Percentiles rank a stretch among this genome's conserved stretches.
Conservation (phyloP, 306 rosid species). For the Morella rubra region DNA sequence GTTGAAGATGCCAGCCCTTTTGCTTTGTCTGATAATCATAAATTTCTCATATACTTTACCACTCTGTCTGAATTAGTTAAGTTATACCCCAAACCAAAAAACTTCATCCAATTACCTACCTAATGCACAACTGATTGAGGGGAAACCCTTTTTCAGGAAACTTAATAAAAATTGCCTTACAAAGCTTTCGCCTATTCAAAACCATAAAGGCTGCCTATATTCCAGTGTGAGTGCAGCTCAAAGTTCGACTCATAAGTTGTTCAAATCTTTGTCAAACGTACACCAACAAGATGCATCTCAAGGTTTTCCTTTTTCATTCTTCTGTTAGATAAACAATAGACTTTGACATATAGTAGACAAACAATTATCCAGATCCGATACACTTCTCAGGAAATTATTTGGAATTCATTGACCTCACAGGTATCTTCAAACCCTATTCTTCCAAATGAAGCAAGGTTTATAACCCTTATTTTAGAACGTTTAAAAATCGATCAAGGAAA, state of each 20-base stretch:
- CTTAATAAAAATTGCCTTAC: not conserved
- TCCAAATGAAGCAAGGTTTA: constrained; percentile 14
- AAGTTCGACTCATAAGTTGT: constrained; percentile 8
- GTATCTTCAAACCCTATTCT: constrained; percentile 6
- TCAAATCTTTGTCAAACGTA: not conserved
- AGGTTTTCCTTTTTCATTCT: not conserved
- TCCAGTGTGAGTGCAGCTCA: not conserved
- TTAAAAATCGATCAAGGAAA: too few species aligned
- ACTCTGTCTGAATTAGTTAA: not conserved
- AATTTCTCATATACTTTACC: too few species aligned
- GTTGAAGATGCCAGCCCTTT: not conserved
- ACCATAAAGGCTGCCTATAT: not conserved
- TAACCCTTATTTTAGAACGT: not conserved
- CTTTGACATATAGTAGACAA: not conserved
- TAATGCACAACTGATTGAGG: constrained; percentile 3
- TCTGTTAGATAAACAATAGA: not conserved
- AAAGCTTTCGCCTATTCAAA: not conserved
- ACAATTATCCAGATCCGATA: not conserved
- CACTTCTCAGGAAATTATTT: not conserved
- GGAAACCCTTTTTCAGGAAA: not conserved
- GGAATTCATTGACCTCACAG: constrained; percentile 7
- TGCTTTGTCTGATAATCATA: too few species aligned
- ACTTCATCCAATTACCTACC: not conserved
- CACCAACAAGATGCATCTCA: not conserved
- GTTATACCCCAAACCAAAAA: not conserved